Conservation (phyloP, 169 alveolate species). For the Cardiosporidium cionae region DNA sequence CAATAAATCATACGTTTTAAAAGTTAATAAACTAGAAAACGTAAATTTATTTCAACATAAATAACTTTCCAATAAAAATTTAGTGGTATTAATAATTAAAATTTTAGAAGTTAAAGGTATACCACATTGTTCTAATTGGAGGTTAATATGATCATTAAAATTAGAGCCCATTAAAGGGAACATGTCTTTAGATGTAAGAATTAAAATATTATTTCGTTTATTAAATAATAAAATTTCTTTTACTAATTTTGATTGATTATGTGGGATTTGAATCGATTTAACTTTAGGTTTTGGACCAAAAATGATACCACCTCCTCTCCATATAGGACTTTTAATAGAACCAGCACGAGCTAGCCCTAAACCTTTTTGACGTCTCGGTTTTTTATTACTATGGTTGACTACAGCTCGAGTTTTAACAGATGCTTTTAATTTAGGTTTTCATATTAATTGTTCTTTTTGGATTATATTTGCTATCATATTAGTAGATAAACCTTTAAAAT, state of each 20-base stretch:
- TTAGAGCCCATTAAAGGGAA: not conserved
- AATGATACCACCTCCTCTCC: constrained; percentile 31
- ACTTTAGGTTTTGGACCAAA: constrained; percentile 25
- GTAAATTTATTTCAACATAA: not conserved
- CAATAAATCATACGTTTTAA: not conserved
- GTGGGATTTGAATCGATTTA: not conserved
- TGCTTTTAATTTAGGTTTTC: not conserved
- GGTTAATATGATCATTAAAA: not conserved
- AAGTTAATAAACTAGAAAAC: not conserved
- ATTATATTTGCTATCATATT: not conserved
- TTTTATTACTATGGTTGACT: constrained; percentile 16
- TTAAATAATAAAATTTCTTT: constrained; percentile 3
- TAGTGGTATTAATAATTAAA: not conserved
- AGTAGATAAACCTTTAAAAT: not conserved
- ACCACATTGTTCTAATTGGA: not conserved
- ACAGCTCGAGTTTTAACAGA: not conserved
- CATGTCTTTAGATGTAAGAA: not conserved
- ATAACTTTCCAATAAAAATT: not conserved
- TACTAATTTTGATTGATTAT: not conserved
- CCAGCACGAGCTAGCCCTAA: constrained; percentile 27
- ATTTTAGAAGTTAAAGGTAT: not conserved
- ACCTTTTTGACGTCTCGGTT: constrained; percentile 9
- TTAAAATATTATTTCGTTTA: constrained; percentile 13
- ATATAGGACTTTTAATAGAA: constrained; percentile 27
- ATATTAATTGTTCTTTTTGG: constrained; percentile 13